A percentile compares a stretch with the other conserved stretches of the same genome.
phyloP scores from a whole-genome alignment of 1,139 yeast species.

The Nakaseomyces nivariensis region DNA sequence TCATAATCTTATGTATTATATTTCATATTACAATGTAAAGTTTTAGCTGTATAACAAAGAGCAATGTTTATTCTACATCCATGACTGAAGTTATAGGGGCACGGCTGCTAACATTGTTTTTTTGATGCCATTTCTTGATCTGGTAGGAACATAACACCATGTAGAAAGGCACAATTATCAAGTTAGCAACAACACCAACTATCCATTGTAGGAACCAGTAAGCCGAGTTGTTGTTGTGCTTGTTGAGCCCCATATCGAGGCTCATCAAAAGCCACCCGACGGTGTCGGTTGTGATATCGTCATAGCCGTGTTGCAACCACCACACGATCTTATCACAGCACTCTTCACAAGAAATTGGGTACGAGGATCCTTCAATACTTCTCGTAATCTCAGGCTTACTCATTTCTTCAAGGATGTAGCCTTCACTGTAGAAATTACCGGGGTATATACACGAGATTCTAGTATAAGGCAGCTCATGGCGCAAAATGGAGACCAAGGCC shows the following conservation, averaged over 20 bases:
- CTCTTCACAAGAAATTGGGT: slow-evolving; percentile 53
- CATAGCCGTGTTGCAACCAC: slow-evolving; percentile 54
- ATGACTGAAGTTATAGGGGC: not conserved
- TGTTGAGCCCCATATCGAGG: slow-evolving; percentile 49
- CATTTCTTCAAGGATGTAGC: slow-evolving; percentile 66
- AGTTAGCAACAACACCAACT: slow-evolving; percentile 24
- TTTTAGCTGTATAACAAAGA: too few species aligned
- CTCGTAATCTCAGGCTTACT: slow-evolving; percentile 83
- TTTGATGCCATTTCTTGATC: slow-evolving; percentile 35
- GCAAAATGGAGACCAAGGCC: slow-evolving; percentile 60
- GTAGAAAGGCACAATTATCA: slow-evolving; percentile 54
- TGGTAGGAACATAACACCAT: slow-evolving; percentile 46
- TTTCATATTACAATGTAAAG: too few species aligned
- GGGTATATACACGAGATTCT: slow-evolving; percentile 63
- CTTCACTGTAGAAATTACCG: slow-evolving; percentile 86
- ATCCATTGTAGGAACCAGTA: slow-evolving; percentile 45
- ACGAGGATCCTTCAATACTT: slow-evolving; percentile 75
- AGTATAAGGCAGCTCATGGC: slow-evolving; percentile 68
- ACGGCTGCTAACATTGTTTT: not conserved
- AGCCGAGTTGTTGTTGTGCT: slow-evolving; percentile 46
- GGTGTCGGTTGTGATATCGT: slow-evolving; percentile 70
- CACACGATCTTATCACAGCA: slow-evolving; percentile 57
- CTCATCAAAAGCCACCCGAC: slow-evolving; percentile 77
- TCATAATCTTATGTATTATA: too few species aligned
- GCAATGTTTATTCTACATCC: not conserved